Conservation (phyloP, 257 asterid genomes). For the Nicotiana otophora region DNA sequence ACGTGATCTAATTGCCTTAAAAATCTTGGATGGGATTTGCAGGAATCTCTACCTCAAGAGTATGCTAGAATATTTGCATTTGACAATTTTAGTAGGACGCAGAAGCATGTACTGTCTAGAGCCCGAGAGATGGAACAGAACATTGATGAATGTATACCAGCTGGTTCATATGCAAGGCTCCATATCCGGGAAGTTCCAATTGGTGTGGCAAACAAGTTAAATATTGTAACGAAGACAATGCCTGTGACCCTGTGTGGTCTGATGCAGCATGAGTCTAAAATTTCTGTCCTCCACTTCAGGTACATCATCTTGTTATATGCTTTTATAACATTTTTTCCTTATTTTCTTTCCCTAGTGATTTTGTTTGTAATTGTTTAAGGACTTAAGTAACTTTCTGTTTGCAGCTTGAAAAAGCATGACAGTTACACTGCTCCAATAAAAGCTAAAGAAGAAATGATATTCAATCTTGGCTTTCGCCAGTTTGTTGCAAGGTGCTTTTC, state of each 20-base stretch:
- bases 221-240: constrained; percentile 32
- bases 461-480: constrained; percentile 97
- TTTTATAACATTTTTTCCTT: background rate
- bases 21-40: constrained; percentile 22
- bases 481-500: constrained; percentile 54
- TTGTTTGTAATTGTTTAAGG: constrained; percentile 10
- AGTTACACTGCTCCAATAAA: constrained; percentile 75
- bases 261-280: constrained; percentile 83
- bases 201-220: constrained; percentile 55
- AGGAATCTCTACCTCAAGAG: constrained; percentile 95
- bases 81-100: constrained; percentile 75
- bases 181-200: constrained; percentile 54
- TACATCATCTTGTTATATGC: constrained; percentile 15
- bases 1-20: constrained; percentile 12
- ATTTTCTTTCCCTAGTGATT: constrained; percentile 3
- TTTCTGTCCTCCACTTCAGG: constrained; percentile 98
- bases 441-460: constrained; percentile 85
- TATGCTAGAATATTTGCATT: constrained; percentile 88
- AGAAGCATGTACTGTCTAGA: constrained; percentile 76
- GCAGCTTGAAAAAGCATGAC: constrained; percentile 82
- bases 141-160: constrained; percentile 35
- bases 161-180: constrained; percentile 72
- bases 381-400: constrained; percentile 11
- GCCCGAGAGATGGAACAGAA: constrained; percentile 65
- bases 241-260: constrained; percentile 81